These are phyloP conservation scores for Pichia sp. DNA, from an alignment of 1,139 yeast genomes.

Conservation along the genomic window DNA sequence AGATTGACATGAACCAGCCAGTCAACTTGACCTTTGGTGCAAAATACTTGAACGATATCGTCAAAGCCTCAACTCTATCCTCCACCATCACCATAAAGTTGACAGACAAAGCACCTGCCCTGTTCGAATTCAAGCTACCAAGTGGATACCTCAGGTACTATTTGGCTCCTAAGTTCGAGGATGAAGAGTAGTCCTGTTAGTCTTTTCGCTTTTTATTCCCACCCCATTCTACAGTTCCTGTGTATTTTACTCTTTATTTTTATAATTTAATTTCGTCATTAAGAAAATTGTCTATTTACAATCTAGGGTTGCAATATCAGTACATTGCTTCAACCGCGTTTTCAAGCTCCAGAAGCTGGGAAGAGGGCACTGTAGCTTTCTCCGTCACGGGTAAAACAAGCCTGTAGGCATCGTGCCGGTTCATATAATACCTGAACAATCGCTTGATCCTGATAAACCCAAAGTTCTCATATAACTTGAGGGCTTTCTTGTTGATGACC, in stretches of 20 bases:
- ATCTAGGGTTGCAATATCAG: background rate
- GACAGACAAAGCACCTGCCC: slow-evolving; percentile 89
- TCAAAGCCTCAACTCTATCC: slow-evolving; percentile 83
- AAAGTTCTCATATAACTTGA: slow-evolving; percentile 72
- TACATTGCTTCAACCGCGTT: slow-evolving; percentile 13
- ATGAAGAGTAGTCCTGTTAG: slow-evolving; percentile 52
- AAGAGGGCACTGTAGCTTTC: slow-evolving; percentile 39
- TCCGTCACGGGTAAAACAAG: slow-evolving; percentile 64
- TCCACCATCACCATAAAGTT: slow-evolving; percentile 75
- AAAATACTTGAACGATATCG: slow-evolving; percentile 83
- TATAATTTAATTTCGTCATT: background rate
- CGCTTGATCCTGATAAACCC: slow-evolving; percentile 84
- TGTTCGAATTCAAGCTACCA: slow-evolving; percentile 87
- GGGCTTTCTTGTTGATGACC: slow-evolving; percentile 73
- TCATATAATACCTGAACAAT: slow-evolving; percentile 78
- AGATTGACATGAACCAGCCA: slow-evolving; percentile 78
- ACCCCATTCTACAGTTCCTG: background rate
- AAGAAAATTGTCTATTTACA: background rate
- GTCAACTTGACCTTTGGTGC: slow-evolving; percentile 88
- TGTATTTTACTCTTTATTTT: background rate
- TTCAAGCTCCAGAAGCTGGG: slow-evolving; percentile 11
- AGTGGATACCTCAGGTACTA: slow-evolving; percentile 93
- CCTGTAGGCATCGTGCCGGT: slow-evolving; percentile 89
- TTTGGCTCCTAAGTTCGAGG: slow-evolving; percentile 96
- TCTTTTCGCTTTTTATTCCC: background rate